Conservation (phyloP, 1,284 basidiomycete genomes). For the Tilletia horrida region DNA sequence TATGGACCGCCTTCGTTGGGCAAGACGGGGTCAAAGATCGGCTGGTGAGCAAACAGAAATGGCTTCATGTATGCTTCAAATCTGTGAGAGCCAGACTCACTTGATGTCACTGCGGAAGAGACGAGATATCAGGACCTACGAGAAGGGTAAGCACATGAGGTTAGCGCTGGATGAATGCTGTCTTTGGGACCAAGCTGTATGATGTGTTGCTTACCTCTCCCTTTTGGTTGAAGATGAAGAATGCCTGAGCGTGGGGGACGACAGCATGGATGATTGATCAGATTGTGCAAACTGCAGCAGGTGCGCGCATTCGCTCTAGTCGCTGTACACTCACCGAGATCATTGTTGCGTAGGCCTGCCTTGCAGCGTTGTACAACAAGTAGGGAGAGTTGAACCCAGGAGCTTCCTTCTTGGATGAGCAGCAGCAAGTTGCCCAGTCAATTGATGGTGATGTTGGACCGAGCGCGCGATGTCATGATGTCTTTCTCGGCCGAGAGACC, state of each 20-base stretch:
- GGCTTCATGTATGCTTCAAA: background rate
- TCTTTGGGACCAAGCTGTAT: background rate
- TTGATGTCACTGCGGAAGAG: slow-evolving; percentile 49
- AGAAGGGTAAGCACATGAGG: background rate
- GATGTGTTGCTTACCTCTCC: slow-evolving; percentile 70
- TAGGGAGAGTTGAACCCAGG: too few species aligned
- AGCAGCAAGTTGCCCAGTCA: too few species aligned
- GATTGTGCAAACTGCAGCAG: too few species aligned
- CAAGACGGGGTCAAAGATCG: background rate
- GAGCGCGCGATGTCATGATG: too few species aligned
- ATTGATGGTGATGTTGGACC: too few species aligned
- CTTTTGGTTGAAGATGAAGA: slow-evolving; percentile 97
- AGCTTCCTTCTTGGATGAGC: too few species aligned
- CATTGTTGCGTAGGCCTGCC: too few species aligned
- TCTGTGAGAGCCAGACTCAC: slow-evolving; percentile 20
- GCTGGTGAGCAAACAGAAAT: slow-evolving; percentile 5
- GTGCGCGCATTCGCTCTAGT: background rate
- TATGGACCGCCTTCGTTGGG: slow-evolving; percentile 33
- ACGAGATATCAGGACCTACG: slow-evolving; percentile 49
- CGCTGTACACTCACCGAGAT: slow-evolving; percentile 20
- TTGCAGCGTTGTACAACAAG: too few species aligned
- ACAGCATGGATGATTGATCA: background rate
- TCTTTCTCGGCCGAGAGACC: too few species aligned
- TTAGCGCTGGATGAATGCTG: background rate
- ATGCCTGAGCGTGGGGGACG: slow-evolving; percentile 64